Conservation (phyloP, 2,329 filamentous ascomycete species). For the Hypomyces rosellus region DNA sequence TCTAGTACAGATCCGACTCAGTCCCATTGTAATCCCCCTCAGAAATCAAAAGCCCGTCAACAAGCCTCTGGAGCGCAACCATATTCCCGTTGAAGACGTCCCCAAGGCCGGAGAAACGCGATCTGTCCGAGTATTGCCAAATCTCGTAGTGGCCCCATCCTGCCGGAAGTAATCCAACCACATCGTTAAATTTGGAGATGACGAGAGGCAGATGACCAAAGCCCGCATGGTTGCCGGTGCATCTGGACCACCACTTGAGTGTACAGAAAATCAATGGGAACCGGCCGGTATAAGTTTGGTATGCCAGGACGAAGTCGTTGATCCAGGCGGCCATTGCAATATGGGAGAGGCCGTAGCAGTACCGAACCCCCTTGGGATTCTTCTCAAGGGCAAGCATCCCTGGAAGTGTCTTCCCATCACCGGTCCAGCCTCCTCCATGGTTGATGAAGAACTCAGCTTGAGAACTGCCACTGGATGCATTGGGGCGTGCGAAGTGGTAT, state of each 20-base stretch:
- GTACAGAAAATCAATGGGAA: constrained; percentile 50
- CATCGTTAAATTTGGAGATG: constrained; percentile 38
- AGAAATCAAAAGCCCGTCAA: too few relatives aligned
- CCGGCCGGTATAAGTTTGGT: constrained; percentile 37
- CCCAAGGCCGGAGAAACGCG: constrained; percentile 16
- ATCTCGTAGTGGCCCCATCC: constrained; percentile 48
- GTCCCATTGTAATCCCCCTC: too few relatives aligned
- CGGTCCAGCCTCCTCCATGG: constrained; percentile 48
- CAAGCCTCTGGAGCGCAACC: constrained; percentile 17
- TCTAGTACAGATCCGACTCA: too few relatives aligned
- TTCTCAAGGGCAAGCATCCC: constrained; percentile 52
- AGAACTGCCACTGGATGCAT: constrained; percentile 33
- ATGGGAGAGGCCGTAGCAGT: constrained; percentile 40
- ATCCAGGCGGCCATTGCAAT: constrained; percentile 48
- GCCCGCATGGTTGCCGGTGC: constrained; percentile 42
- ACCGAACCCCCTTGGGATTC: constrained; percentile 26
- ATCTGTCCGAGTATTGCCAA: constrained; percentile 28
- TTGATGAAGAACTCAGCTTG: constrained; percentile 48
- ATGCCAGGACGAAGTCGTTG: constrained; percentile 45
- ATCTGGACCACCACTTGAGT: constrained; percentile 47
- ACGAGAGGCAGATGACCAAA: constrained; percentile 43
- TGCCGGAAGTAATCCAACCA: constrained; percentile 39
- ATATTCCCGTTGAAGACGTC: constrained; percentile 19
- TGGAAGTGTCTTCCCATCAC: constrained; percentile 48
- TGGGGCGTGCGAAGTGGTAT: constrained; percentile 50